Evolutionary conservation across 1,284 basidiomycete species (phyloP), one percentile per base, ranked within the genome.

Genomic region (Mixia osmundae): DNA sequence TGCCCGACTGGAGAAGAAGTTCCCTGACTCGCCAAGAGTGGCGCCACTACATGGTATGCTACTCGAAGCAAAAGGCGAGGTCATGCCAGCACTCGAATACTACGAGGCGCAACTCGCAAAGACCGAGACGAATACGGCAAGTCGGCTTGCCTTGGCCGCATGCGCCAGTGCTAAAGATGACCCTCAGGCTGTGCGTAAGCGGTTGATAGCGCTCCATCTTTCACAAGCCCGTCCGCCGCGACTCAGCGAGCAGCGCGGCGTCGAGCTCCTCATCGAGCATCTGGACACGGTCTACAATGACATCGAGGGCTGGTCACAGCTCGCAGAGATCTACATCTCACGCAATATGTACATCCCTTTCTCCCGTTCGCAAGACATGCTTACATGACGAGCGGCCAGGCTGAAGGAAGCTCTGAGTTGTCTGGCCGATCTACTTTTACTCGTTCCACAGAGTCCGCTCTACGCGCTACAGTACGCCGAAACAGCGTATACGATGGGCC

Each of bases 261-360:
- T 85, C 1, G 64, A 72, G 8, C 70, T 79, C 44, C 65, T 97
- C 5, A 69, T 72, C 15, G 59, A 65, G 23, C 76, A 82, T 51
- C 67, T 95, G 25, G 89, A 95, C 52, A 83, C 73, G 0, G 85
- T 89, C 57, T 95, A 95, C 55, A 70, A 72, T 20, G 89, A 97
- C 50, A 64, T 79, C 0, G 76, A 87, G 46, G 85, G 69, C 4
- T 97, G 89, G 91, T 63, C 82, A 9, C 73, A 91, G 50, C 68
- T 97, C n/a, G 76, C 83, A 0, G 76, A 82, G 46, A 67, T 85
- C 5, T 91, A 97, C 51, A 64, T 72, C 2, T 66, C 69, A 11
- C 71, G 73, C 47, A 69, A 71, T 40, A 69, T 79, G 73, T 91
- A 50, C 43, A 72, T 59, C 5, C 40, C 28, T 20, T 20, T 33